These are phyloP conservation scores for Saccharomyces hybrid DNA, from an alignment of 1,139 yeast species.

Conservation along the genomic window DNA sequence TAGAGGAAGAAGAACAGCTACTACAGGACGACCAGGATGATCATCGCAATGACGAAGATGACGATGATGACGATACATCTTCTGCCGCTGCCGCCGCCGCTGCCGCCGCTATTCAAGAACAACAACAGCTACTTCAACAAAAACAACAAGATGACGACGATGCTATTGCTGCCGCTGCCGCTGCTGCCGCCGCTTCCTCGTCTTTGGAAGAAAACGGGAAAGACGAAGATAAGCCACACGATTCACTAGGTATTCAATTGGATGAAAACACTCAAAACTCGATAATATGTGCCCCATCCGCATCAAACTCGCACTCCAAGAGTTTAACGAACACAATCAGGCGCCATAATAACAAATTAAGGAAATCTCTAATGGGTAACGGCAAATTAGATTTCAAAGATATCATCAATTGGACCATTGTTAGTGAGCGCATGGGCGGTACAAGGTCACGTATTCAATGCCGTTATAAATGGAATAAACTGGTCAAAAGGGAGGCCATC, in stretches of 20 bases:
- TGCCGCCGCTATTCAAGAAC: background rate
- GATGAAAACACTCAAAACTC: background rate
- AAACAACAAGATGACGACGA: slow-evolving; percentile 5
- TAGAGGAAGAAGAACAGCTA: background rate
- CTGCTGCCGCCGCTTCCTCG: background rate
- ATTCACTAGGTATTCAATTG: background rate
- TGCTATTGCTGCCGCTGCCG: background rate
- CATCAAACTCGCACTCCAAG: background rate
- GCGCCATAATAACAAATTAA: background rate
- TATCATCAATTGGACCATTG: slow-evolving; percentile 80
- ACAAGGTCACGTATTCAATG: slow-evolving; percentile 86
- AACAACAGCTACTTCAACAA: background rate
- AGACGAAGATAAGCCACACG: slow-evolving; percentile 5
- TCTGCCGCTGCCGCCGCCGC: background rate
- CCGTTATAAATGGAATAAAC: slow-evolving; percentile 87
- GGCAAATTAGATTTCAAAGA: slow-evolving; percentile 24
- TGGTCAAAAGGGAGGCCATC: slow-evolving; percentile 53
- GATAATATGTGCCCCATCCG: background rate
- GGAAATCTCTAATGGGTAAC: slow-evolving; percentile 1
- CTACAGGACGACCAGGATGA: slow-evolving; percentile 1
- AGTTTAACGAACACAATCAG: background rate
- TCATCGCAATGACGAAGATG: slow-evolving; percentile 1
- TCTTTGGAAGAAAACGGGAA: slow-evolving; percentile 2
- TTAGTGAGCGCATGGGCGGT: slow-evolving; percentile 85
- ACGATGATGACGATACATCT: slow-evolving; percentile 1